A percentile compares a stretch with the other conserved stretches of the same genome.
These are phyloP conservation scores for Crucibulum laeve DNA, from an alignment of 768 basidiomycete species.

Conservation along the genomic window DNA sequence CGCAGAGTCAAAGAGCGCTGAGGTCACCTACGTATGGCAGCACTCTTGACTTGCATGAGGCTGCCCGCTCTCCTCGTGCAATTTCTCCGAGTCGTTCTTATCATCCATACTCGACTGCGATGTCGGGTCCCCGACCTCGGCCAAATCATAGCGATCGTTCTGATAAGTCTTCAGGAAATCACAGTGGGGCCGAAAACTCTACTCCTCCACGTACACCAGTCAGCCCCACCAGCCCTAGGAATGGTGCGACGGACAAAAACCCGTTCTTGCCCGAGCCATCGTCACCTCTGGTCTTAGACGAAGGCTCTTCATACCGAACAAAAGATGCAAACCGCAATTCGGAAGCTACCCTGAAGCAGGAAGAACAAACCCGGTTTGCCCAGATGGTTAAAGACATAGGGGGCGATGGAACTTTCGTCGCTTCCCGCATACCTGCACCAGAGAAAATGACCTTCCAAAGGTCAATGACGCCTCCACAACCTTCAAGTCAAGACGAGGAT, in stretches of 20 bases:
- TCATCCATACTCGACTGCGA: constrained; percentile 17
- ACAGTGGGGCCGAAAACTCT: constrained; percentile 37
- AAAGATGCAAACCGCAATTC: constrained; percentile 12
- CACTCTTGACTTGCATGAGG: constrained; percentile 29
- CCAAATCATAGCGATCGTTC: constrained; percentile 25
- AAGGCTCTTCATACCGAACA: constrained; percentile 15
- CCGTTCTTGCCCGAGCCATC: constrained; percentile 16
- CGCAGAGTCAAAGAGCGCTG: constrained; percentile 23
- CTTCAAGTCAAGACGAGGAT: constrained; percentile 27
- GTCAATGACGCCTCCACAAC: constrained; percentile 7
- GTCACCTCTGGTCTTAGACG: constrained; percentile 13
- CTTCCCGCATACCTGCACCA: constrained; percentile 2
- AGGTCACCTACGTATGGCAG: constrained; percentile 34
- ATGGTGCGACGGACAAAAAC: constrained; percentile 27
- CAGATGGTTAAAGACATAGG: constrained; percentile 13
- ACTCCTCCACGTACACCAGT: constrained; percentile 63
- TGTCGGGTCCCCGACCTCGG: constrained; percentile 26
- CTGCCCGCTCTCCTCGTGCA: constrained; percentile 25
- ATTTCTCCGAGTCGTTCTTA: constrained; percentile 31
- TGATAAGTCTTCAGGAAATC: constrained; percentile 29
- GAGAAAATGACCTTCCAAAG: constrained; percentile 6
- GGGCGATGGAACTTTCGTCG: constrained; percentile 20
- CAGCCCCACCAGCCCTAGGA: constrained; percentile 43
- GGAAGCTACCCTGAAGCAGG: constrained; percentile 25
- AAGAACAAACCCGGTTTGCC: constrained; percentile 22